Percentiles rank a stretch among this genome's conserved stretches.
phyloP scores from a whole-genome alignment of 495 filamentous ascomycete genomes.

The Extremus antarcticus region DNA sequence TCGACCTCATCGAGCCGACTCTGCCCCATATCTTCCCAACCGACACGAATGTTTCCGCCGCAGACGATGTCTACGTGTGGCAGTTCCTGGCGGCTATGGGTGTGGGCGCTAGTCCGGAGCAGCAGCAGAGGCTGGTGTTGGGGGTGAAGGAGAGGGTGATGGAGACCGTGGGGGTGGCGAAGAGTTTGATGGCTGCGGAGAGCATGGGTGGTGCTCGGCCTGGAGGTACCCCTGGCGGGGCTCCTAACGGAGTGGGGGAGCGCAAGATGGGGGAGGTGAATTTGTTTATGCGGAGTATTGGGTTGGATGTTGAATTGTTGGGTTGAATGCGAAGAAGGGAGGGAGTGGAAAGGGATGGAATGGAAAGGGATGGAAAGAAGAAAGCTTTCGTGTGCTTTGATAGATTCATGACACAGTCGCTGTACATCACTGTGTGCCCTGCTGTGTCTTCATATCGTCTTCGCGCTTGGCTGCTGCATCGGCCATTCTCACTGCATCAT shows the following conservation, averaged over 20 bases:
- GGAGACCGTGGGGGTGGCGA: constrained; percentile 81
- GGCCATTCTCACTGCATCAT: too few species aligned
- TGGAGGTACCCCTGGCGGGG: too few species aligned
- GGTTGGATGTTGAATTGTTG: constrained; percentile 88
- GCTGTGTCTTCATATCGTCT: too few species aligned
- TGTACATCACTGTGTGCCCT: too few species aligned
- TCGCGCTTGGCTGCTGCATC: too few species aligned
- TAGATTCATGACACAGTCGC: too few species aligned
- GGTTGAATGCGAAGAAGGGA: constrained; percentile 37
- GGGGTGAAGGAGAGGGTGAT: constrained; percentile 97
- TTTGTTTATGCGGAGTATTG: constrained; percentile 96
- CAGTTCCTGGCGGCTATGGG: constrained; percentile 92
- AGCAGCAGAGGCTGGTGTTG: constrained; percentile 86
- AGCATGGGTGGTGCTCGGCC: too few species aligned
- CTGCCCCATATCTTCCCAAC: constrained; percentile 79
- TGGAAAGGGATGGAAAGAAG: neutral
- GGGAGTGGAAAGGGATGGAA: neutral
- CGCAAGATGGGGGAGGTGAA: constrained; percentile 84
- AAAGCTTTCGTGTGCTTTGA: too few species aligned
- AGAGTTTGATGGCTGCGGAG: too few species aligned
- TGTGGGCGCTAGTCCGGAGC: constrained; percentile 79
- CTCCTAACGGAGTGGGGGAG: constrained; percentile 71
- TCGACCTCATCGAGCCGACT: constrained; percentile 72
- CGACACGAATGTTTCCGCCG: constrained; percentile 50
- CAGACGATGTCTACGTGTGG: constrained; percentile 82